Evolutionary conservation across 352 stramenopile species (phyloP), one percentile per base, ranked within the genome.

Genomic region (Phytophthora ramorum): DNA sequence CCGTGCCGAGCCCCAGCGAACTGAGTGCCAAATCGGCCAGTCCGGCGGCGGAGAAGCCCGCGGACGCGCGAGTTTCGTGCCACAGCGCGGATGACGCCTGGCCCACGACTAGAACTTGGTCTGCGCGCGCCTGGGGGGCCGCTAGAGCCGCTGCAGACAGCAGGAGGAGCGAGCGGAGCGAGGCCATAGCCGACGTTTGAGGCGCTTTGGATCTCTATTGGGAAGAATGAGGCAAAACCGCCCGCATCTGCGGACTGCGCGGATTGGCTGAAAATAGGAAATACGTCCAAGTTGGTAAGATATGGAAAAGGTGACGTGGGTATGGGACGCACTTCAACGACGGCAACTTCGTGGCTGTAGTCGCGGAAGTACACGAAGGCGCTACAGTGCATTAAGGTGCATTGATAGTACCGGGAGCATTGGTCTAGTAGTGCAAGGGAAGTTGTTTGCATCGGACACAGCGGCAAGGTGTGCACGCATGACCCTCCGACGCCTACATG

Each of bases 11-110:
- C 1, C 75, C 78, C 20, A 86, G 22, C 4, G 72, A 71, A 49
- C 71, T 52, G n/a, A 83, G 66, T 43, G 72, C 75, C 34, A 86
- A 49, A 55, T 83, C 47, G 13, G 61, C 64, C 56, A 86, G 59
- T n/a, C 69, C 78, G 5, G 66, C 58, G 20, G 57, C 45, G 9
- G 72, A 77, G 58, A 86, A 76, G 22, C 48, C 43, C 10, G 34
- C 17, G 7, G 53, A 63, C 13, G 55, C 44, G 8, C 40, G n/a
- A 0, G 63, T 54, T 24, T 75, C 32, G 51, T 76, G 64, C 62
- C 48, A 76, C 38, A 81, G 48, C 26, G 56, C 22, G 38, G 52
- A 37, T 10, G 55, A 20, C 12, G 59, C 54, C 19, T 67, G 60
- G 13, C 66, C 58, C 8, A 83, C 13, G 0, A 85, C 51, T 13